Evolutionary conservation across 129 eudicot species (phyloP).

Genomic region (Oenanthe sinensis): DNA sequence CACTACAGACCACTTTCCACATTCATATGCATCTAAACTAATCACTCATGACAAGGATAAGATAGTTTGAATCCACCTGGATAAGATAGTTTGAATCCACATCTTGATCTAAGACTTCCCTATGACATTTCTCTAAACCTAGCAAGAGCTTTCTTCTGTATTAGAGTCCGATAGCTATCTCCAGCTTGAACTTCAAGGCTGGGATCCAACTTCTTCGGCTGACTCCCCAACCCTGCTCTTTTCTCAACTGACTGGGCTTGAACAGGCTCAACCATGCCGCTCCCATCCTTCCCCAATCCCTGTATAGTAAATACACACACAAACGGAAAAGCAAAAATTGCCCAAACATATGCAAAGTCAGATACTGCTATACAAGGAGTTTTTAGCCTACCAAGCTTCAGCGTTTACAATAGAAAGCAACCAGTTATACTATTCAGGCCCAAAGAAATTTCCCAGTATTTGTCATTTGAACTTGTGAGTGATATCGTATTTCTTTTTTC

Average conservation of each 20-base stretch:
- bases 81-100: too few species aligned
- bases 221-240: slow-evolving; percentile 92
- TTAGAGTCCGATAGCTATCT: slow-evolving; percentile 83
- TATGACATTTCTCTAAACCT: slow-evolving; percentile 96
- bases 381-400: slow-evolving; percentile 14
- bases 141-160: slow-evolving; percentile 95
- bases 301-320: slow-evolving; percentile 20
- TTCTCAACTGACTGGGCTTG: slow-evolving; percentile 70
- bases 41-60: neutral
- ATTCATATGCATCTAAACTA: neutral
- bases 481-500: neutral
- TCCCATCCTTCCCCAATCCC: slow-evolving; percentile 96
- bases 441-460: neutral
- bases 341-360: slow-evolving; percentile 26
- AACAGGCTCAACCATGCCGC: slow-evolving; percentile 98
- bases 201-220: slow-evolving; percentile 79
- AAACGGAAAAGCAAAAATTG: slow-evolving; percentile 18
- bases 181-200: slow-evolving; percentile 92
- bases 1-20: neutral
- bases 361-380: slow-evolving; percentile 17
- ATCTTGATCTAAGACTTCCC: slow-evolving; percentile 1
- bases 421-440: neutral
- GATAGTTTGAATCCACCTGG: neutral
- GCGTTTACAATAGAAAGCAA: neutral
- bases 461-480: neutral